Conservation (phyloP, 768 basidiomycete species). For the Neoboletus magnificus region DNA sequence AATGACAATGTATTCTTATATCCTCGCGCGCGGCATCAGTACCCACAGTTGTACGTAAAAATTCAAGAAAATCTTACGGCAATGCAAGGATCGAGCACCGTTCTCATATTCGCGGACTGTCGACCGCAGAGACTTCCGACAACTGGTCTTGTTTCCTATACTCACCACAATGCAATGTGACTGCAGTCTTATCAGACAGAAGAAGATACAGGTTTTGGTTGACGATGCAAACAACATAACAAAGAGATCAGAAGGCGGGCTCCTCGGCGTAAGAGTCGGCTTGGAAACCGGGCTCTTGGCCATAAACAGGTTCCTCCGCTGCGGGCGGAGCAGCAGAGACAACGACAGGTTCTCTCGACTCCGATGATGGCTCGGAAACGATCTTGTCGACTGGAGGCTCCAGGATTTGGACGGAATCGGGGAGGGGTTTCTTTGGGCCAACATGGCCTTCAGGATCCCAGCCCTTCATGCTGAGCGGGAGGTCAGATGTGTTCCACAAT, state of each 20-base stretch:
- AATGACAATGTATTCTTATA: background rate
- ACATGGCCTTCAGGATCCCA: conserved; percentile 87
- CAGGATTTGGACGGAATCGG: conserved; percentile 87
- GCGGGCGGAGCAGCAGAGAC: conserved; percentile 48
- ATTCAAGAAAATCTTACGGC: background rate
- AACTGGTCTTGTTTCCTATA: background rate
- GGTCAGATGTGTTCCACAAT: conserved; percentile 11
- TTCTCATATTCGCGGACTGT: background rate
- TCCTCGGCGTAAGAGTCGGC: conserved; percentile 47
- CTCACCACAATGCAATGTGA: background rate
- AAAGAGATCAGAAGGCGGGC: conserved; percentile 53
- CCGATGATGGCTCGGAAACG: conserved; percentile 84
- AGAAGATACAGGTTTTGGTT: conserved; percentile 15
- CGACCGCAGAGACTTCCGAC: background rate
- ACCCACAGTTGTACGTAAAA: background rate
- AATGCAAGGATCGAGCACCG: background rate
- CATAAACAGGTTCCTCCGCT: conserved; percentile 47
- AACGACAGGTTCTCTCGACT: conserved; percentile 70
- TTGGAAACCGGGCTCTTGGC: conserved; percentile 35
- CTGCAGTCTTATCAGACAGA: background rate
- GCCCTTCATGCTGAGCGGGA: conserved; percentile 81
- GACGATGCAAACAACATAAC: conserved; percentile 16
- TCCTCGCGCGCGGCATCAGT: background rate
- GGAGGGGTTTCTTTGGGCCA: conserved; percentile 91
- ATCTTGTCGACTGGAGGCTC: conserved; percentile 92